A percentile compares a stretch with the other conserved stretches of the same genome.
Evolutionary conservation across 2,329 filamentous ascomycete species (phyloP).

Genomic region (Didymella segeticola): DNA sequence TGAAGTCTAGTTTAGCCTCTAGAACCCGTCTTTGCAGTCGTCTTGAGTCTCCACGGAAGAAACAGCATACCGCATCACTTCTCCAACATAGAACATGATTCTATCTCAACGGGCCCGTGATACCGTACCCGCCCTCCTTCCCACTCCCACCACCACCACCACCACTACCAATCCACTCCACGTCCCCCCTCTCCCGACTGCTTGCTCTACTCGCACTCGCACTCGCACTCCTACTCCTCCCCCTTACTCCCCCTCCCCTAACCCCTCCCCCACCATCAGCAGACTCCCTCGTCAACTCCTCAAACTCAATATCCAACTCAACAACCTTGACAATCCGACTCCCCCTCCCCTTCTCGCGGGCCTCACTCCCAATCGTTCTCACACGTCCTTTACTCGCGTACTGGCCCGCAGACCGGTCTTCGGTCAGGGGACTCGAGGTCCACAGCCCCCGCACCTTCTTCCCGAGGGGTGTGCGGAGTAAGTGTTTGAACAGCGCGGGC

Average conservation of each 20-base stretch:
- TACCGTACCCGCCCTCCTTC: no score
- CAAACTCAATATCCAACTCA: constrained; percentile 20
- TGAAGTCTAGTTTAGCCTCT: no score
- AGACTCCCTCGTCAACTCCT: constrained; percentile 11
- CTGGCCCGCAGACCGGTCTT: neutral
- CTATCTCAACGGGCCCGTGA: no score
- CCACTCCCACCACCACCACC: neutral
- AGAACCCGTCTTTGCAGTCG: no score
- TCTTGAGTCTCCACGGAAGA: no score
- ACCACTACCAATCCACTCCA: neutral
- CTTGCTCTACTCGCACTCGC: neutral
- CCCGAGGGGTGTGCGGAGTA: constrained; percentile 3
- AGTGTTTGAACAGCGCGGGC: constrained; percentile 20
- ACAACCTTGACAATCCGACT: constrained; percentile 11
- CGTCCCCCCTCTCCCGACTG: neutral
- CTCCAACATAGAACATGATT: no score
- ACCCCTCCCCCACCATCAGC: neutral
- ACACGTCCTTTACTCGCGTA: neutral
- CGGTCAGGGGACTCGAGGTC: constrained; percentile 1
- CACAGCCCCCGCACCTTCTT: neutral
- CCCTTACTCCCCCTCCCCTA: neutral
- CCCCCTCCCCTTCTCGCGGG: neutral
- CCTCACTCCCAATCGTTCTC: constrained; percentile 5
- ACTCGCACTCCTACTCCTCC: neutral
- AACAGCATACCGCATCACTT: no score